Conservation (phyloP, 805 yeast genomes). For the Yarrowia phangngaensis region DNA sequence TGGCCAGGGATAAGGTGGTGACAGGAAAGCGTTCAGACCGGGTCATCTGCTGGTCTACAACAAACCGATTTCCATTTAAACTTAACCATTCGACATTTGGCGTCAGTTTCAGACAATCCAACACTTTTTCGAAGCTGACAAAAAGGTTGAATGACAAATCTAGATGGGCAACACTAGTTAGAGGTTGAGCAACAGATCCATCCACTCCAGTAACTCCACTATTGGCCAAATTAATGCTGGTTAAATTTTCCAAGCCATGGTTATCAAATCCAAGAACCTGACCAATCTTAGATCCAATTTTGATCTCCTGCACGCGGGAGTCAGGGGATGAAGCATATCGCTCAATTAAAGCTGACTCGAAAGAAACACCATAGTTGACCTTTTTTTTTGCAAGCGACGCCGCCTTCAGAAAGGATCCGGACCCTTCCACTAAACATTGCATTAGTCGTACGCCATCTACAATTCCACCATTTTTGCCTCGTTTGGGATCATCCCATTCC, state of each 20-base stretch:
- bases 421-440: constrained; percentile 38
- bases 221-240: not conserved
- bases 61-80: constrained; percentile 6
- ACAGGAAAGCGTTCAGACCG: not conserved
- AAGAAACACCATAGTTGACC: constrained; percentile 46
- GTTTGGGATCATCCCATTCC: constrained; percentile 72
- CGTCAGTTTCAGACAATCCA: not conserved
- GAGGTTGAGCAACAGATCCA: not conserved
- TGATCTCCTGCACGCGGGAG: constrained; percentile 9
- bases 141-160: constrained; percentile 12
- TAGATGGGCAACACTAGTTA: not conserved
- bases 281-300: constrained; percentile 48
- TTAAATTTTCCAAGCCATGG: constrained; percentile 24
- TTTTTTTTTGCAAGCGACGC: constrained; percentile 40
- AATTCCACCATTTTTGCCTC: constrained; percentile 74
- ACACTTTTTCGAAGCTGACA: not conserved
- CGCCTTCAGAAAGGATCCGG: constrained; percentile 64
- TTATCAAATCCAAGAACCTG: constrained; percentile 66
- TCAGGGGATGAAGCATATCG: constrained; percentile 32
- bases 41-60: too few relatives aligned
- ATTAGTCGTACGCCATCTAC: constrained; percentile 57
- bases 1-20: constrained; percentile 1
- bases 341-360: constrained; percentile 49
- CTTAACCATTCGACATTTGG: constrained; percentile 7
- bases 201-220: not conserved